Percentiles rank a stretch among this genome's conserved stretches.
These are phyloP conservation scores for Triticum timopheevii DNA, from an alignment of 176 grass and related monocot genomes.

Conservation along the genomic window DNA sequence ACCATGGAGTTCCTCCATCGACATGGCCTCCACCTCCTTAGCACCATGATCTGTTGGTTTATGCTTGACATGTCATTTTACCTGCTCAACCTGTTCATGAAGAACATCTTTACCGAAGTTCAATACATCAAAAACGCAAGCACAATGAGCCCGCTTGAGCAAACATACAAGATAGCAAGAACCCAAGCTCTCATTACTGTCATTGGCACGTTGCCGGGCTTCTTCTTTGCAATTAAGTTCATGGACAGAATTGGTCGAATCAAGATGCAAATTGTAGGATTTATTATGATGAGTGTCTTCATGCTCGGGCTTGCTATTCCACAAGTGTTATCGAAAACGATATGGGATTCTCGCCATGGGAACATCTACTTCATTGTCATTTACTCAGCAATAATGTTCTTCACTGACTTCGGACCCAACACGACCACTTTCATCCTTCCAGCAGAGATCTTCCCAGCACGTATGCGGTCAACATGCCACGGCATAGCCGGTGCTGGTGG, in stretches of 20 bases:
- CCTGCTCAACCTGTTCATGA: slow-evolving; percentile 72
- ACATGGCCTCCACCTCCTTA: slow-evolving; percentile 52
- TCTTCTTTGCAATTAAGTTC: slow-evolving; percentile 35
- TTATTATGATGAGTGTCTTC: slow-evolving; percentile 52
- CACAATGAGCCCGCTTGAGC: slow-evolving; percentile 49
- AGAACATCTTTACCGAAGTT: slow-evolving; percentile 55
- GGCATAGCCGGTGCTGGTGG: slow-evolving; percentile 43
- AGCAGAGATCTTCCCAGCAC: slow-evolving; percentile 47
- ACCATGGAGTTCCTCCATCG: slow-evolving; percentile 41
- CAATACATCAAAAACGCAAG: slow-evolving; percentile 5
- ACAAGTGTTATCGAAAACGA: background rate
- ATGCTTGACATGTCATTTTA: slow-evolving; percentile 67
- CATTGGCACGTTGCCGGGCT: background rate
- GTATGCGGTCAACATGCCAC: slow-evolving; percentile 49
- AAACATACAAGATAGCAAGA: slow-evolving; percentile 47
- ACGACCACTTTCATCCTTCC: slow-evolving; percentile 47
- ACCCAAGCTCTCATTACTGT: slow-evolving; percentile 25
- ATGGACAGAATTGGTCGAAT: slow-evolving; percentile 39
- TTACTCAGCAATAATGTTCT: slow-evolving; percentile 23
- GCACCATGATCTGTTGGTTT: slow-evolving; percentile 63
- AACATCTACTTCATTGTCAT: slow-evolving; percentile 4
- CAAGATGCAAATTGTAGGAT: slow-evolving; percentile 39
- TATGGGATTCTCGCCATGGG: background rate
- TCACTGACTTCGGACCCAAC: slow-evolving; percentile 60
- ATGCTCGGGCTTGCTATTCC: slow-evolving; percentile 33